These are phyloP conservation scores for Dothistroma septosporum DNA, from an alignment of 2,329 filamentous ascomycete genomes.

Conservation along the genomic window DNA sequence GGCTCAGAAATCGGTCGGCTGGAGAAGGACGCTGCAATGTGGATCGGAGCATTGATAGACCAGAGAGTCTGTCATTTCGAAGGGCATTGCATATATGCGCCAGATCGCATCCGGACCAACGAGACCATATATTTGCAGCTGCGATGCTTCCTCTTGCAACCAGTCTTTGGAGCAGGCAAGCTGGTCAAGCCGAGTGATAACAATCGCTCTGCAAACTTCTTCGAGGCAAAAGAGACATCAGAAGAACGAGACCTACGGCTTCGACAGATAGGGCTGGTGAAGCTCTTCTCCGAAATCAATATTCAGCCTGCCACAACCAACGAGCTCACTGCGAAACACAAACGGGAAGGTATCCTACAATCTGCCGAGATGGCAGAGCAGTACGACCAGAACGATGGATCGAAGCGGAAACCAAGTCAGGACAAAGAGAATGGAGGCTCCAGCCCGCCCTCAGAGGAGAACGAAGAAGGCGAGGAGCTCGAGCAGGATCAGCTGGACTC, in stretches of 20 bases:
- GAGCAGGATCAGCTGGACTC: slow-evolving; percentile 94
- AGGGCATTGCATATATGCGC: slow-evolving; percentile 81
- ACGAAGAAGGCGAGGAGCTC: slow-evolving; percentile 81
- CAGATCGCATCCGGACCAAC: slow-evolving; percentile 78
- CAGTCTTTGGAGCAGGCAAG: slow-evolving; percentile 64
- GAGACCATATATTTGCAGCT: slow-evolving; percentile 93
- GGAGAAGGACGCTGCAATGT: slow-evolving; percentile 79
- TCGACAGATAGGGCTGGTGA: slow-evolving; percentile 82
- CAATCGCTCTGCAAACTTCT: slow-evolving; percentile 69
- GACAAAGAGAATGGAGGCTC: slow-evolving; percentile 42
- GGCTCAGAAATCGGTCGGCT: slow-evolving; percentile 83
- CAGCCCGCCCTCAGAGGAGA: slow-evolving; percentile 58
- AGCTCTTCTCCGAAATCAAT: slow-evolving; percentile 83
- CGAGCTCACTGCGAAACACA: slow-evolving; percentile 68
- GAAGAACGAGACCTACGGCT: slow-evolving; percentile 81
- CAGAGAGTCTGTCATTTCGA: slow-evolving; percentile 85
- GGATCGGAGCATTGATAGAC: slow-evolving; percentile 89
- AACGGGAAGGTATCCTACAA: slow-evolving; percentile 76
- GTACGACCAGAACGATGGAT: slow-evolving; percentile 55
- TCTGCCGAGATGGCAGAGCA: slow-evolving; percentile 87
- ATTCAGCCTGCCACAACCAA: slow-evolving; percentile 72
- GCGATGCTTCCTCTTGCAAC: slow-evolving; percentile 67
- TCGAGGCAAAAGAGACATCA: slow-evolving; percentile 77
- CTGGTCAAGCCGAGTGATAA: slow-evolving; percentile 61
- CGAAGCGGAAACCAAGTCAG: slow-evolving; percentile 41